Evolutionary conservation across 73 alveolate species (phyloP).

Genomic region (Paramecium octaurelia): DNA sequence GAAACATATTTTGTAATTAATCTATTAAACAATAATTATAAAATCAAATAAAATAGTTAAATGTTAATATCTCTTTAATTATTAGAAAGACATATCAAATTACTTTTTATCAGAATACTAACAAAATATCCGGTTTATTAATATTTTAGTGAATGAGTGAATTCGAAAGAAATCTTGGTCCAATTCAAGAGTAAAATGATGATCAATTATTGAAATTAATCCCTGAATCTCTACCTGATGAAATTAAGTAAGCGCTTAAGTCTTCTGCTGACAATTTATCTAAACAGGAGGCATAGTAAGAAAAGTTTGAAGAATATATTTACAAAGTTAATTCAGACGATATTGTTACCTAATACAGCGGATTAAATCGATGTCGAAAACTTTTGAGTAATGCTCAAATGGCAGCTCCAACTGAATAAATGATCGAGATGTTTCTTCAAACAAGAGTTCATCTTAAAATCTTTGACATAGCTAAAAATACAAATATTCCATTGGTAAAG

Average conservation of each 20-base stretch:
- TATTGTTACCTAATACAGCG: neutral
- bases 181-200: neutral
- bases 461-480: neutral
- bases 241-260: neutral
- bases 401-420: neutral
- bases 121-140: neutral
- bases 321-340: neutral
- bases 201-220: neutral
- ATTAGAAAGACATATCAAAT: too few relatives aligned
- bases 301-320: neutral
- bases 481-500: neutral
- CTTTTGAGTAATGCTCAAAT: neutral
- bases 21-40: too few relatives aligned
- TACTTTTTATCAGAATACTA: neutral
- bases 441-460: neutral
- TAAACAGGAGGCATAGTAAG: neutral
- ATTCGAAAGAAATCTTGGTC: neutral
- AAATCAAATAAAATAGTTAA: too few relatives aligned
- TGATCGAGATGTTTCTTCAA: neutral
- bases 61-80: too few relatives aligned
- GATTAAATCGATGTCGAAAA: neutral
- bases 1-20: too few relatives aligned
- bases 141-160: neutral
- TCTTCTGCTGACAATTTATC: neutral
- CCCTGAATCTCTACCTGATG: neutral